Base-by-base conservation (phyloP, 441 rosid genomes). In the Brassica hybrid region DNA sequence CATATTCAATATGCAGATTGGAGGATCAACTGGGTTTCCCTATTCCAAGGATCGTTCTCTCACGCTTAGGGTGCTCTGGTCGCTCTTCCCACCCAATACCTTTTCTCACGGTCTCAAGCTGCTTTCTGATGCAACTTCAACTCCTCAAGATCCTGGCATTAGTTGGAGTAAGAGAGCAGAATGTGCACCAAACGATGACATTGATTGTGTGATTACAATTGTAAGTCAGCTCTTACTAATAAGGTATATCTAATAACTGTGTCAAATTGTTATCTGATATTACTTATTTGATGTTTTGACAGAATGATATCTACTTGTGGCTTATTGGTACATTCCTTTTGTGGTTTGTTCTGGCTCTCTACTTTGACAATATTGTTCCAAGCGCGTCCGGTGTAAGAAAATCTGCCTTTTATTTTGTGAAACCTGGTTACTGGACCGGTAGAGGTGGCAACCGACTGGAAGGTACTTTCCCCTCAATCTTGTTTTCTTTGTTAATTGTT, bases 41-140 rank as follows among this genome's bases (percentile, higher is more conserved):
- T 94, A 90, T 59, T 69, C 67, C 25, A 10, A 70, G 0, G 34
- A 3, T 11, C 73, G 60, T n/a, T 50, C 86, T 65, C 18, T 4
- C 32, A 38, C 69, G 16, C 19, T 79, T 18, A 82, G 84, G 72
- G 18, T 17, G 70, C 21, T 90, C 80, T 93, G 98, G 98, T 91
- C 98, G n/a, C 62, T 93, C 30, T 93, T 88, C 84, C 91, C 97
- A 5, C 98, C 97, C 4, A 91, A 89, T 90, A 91, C 90, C 81
- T 89, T 90, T 41, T 93, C 94, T 4, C 57, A 83, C 67, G 86
- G 86, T 43, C 80, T 91, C 60, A 61, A 64, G 18, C 67, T 84
- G 60, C 97, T 93, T 67, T 78, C 90, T 62, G 76, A 58, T 25
- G 98, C 95, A 36, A 91, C 94, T 67, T 48, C 74, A 74, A 86